Evolutionary conservation across 2,329 filamentous ascomycete species (phyloP).

Genomic region (Trichophyton mentagrophytes): DNA sequence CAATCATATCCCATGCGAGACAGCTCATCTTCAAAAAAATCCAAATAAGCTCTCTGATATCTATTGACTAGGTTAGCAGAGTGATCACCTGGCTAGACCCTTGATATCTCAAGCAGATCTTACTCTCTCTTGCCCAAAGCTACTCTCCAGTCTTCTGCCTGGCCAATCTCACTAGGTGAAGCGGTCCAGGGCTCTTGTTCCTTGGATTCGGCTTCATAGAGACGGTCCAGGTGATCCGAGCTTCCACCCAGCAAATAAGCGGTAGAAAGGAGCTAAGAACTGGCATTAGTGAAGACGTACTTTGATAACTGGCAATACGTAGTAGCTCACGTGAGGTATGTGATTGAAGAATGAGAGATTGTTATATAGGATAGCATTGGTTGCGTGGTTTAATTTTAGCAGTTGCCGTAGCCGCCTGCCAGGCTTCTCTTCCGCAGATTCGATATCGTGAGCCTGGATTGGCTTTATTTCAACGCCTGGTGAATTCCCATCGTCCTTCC

Average conservation of each 20-base stretch:
- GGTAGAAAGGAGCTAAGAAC: constrained; percentile 54
- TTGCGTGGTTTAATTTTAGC: constrained; percentile 80
- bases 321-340: constrained; percentile 51
- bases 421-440: constrained; percentile 65
- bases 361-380: constrained; percentile 72
- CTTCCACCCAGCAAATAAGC: constrained; percentile 74
- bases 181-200: constrained; percentile 67
- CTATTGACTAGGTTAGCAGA: constrained; percentile 20
- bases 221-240: constrained; percentile 56
- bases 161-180: constrained; percentile 68
- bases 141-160: constrained; percentile 69
- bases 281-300: background rate
- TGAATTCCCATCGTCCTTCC: background rate
- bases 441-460: constrained; percentile 64
- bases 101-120: constrained; percentile 12
- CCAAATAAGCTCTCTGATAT: constrained; percentile 82
- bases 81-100: background rate
- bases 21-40: constrained; percentile 90
- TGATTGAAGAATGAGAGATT: constrained; percentile 68
- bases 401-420: constrained; percentile 80
- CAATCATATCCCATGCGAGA: constrained; percentile 70
- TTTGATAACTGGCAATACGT: background rate
- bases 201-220: constrained; percentile 67
- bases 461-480: constrained; percentile 43
- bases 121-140: constrained; percentile 62